Evolutionary conservation across 2,329 filamentous ascomycete species (phyloP).

Genomic region (Venturia nashicola): DNA sequence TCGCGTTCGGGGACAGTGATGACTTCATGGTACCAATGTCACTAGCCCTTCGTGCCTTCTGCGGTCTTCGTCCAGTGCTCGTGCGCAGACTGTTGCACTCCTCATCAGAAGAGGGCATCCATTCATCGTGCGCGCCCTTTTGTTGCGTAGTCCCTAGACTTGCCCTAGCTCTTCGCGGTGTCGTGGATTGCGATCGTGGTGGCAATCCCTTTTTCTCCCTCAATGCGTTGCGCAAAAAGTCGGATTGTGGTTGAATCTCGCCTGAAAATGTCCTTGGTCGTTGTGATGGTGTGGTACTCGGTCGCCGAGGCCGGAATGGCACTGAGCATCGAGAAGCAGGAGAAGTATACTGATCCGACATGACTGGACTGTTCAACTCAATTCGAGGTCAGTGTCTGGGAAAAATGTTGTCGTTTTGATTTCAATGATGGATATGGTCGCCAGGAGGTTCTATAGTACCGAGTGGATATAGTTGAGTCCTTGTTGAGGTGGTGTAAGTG

Average conservation of each 20-base stretch:
- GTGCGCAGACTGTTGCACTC: neutral
- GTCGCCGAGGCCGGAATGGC: neutral
- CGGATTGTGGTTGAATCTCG: constrained; percentile 9
- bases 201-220: constrained; percentile 10
- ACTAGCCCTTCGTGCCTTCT: constrained; percentile 6
- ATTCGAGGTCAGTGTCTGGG: neutral
- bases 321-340: neutral
- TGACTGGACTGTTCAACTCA: neutral
- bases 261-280: constrained; percentile 9
- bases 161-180: constrained; percentile 1
- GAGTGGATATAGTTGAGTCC: neutral
- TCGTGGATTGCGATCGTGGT: constrained; percentile 8
- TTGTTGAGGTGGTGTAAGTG: neutral
- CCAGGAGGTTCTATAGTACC: neutral
- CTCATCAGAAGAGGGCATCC: constrained; percentile 8
- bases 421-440: neutral
- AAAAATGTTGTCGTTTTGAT: neutral
- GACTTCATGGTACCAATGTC: constrained; percentile 2
- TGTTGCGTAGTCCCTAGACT: neutral
- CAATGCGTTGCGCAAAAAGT: constrained; percentile 10
- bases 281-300: constrained; percentile 1
- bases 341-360: neutral
- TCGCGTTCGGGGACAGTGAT: neutral
- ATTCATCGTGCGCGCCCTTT: constrained; percentile 6
- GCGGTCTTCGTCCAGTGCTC: neutral